Evolutionary conservation across 1,284 basidiomycete genomes (phyloP), one percentile per base, ranked within the genome.

Genomic region (Ganoderma lucidum): DNA sequence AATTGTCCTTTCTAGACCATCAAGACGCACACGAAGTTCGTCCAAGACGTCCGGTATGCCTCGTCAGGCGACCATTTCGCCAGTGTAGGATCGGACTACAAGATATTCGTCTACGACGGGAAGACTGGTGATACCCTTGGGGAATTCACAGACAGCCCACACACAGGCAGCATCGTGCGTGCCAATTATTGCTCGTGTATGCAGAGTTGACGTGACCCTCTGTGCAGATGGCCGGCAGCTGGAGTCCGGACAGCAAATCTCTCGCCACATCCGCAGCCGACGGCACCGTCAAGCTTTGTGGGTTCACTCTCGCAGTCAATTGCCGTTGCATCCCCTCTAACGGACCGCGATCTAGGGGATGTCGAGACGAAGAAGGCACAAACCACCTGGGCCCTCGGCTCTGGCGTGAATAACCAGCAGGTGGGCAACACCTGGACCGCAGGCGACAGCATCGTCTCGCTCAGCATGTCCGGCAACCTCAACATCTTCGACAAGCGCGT

Each of bases 21-120:
- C 80, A 92, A 90, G 77, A 94, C 93, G 0, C 98, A 99, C 80
- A 93, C 92, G 3, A 95, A 94, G 78, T 99, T 98, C 79, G 95
- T 99, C 5, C 96, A 98, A 80, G 95, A 98, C 70, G 90, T 99
- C 30, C 88, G 90, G 66, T 98, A 92, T 78, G 87, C 96, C 0
- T 90, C 92, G 0, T 91, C 91, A 42, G 96, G 96, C 3, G 88
- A 92, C 61, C 83, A 91, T 32, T 98, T 99, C 78, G 93, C 90
- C 17, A 96, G 95, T 60, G 96, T 95, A 17, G 97, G 96, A 37
- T 95, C 95, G 4, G 98, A 99, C 81, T 90, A 87, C 62, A 97
- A 96, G 82, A 83, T 93, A 28, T 94, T 98, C 82, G 76, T 99
- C 28, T 99, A 98, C 79, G 96, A 98, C 73, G 98, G 97, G 39